phyloP scores from a whole-genome alignment of 345 rosid genomes.

The Hevea brasiliensis region DNA sequence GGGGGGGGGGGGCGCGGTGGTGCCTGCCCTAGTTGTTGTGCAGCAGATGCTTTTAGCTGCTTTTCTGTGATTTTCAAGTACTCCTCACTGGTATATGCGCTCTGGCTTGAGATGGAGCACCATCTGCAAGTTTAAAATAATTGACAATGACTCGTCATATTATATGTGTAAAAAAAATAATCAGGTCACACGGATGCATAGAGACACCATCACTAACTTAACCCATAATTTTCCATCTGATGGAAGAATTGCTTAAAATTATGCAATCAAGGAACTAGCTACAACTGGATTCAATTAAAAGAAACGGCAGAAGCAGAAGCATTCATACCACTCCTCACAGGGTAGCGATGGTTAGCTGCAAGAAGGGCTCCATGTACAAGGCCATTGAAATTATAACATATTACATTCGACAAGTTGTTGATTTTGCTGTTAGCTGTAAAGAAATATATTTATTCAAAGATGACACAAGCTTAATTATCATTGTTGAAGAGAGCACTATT shows the following conservation, averaged over 20 bases:
- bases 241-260: not conserved
- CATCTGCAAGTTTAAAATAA: conserved; percentile 47
- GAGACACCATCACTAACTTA: not conserved
- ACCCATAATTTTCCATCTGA: not conserved
- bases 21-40: conserved; percentile 34
- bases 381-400: not conserved
- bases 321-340: not conserved
- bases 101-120: conserved; percentile 40
- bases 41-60: conserved; percentile 66
- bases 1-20: too few relatives aligned
- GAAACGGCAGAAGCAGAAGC: not conserved
- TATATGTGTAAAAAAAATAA: not conserved
- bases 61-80: conserved; percentile 78
- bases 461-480: not conserved
- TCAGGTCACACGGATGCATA: not conserved
- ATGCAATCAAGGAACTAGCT: not conserved
- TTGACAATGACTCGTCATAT: not conserved
- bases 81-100: conserved; percentile 81
- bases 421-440: not conserved
- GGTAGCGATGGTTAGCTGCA: not conserved
- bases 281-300: not conserved
- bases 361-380: not conserved
- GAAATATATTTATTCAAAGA: not conserved
- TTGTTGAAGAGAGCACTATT: not conserved
- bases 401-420: not conserved